These are phyloP conservation scores for Triangularia verruculosa DNA, from an alignment of 2,329 filamentous ascomycete genomes.

Conservation along the genomic window DNA sequence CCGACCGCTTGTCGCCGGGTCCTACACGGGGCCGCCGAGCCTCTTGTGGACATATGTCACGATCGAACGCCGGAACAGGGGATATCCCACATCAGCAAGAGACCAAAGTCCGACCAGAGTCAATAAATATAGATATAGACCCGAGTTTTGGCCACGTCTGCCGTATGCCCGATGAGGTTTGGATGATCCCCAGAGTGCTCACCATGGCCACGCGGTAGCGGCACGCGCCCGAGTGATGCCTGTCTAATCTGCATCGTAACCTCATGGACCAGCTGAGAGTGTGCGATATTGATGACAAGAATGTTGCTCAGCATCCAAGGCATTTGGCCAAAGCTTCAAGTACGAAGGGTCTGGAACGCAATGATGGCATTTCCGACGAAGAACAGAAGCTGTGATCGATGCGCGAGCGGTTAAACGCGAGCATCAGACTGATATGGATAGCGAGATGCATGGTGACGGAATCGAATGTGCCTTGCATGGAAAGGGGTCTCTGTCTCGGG, in stretches of 20 bases:
- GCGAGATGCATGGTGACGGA: conserved; percentile 1
- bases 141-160: background rate
- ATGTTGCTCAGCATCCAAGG: background rate
- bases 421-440: conserved; percentile 4
- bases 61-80: background rate
- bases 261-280: background rate
- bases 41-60: background rate
- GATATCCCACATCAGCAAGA: background rate
- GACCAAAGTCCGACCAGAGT: background rate
- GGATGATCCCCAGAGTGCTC: background rate
- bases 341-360: conserved; percentile 23
- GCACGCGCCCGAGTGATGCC: background rate
- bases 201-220: background rate
- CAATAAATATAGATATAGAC: background rate
- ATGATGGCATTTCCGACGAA: conserved; percentile 34
- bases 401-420: background rate
- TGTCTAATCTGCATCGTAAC: background rate
- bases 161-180: no score
- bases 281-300: background rate
- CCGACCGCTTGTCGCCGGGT: background rate
- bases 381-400: conserved; percentile 14
- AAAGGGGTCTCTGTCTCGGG: background rate
- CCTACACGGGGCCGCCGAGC: background rate
- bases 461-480: background rate
- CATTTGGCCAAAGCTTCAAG: background rate